Percentiles rank a stretch among this genome's conserved stretches.
phyloP scores from a whole-genome alignment of 2,329 filamentous ascomycete genomes.

The Arachnopeziza araneosa region DNA sequence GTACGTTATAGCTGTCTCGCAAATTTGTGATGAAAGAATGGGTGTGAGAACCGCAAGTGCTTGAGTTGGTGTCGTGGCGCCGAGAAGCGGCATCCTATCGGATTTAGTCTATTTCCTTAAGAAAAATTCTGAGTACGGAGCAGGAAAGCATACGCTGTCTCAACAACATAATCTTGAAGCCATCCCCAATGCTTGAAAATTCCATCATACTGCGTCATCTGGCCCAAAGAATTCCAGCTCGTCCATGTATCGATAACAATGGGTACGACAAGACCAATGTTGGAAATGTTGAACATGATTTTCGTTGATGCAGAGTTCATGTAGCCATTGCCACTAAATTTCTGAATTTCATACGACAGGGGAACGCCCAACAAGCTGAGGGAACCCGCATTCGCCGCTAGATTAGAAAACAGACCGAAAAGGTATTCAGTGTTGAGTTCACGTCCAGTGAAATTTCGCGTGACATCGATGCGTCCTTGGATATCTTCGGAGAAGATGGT shows the following conservation, averaged over 20 bases:
- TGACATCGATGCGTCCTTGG: constrained; percentile 4
- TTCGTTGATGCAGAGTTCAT: constrained; percentile 3
- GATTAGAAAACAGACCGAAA: constrained; percentile 7
- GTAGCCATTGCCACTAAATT: constrained; percentile 7
- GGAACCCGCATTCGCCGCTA: constrained; percentile 2
- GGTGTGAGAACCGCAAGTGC: neutral
- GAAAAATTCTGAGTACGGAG: neutral
- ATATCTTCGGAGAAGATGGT: constrained; percentile 3
- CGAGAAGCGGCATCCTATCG: constrained; percentile 1
- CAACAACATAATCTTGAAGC: constrained; percentile 4
- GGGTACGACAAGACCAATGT: constrained; percentile 3
- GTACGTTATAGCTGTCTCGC: constrained; percentile 2
- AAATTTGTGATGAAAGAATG: constrained; percentile 2
- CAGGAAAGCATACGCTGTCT: constrained; percentile 3
- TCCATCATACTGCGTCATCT: constrained; percentile 8
- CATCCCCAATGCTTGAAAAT: constrained; percentile 9
- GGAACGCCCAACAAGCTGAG: constrained; percentile 8
- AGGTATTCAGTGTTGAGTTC: constrained; percentile 8
- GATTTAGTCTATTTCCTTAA: no score
- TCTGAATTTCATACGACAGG: constrained; percentile 8
- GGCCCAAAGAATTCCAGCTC: constrained; percentile 3
- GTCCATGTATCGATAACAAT: constrained; percentile 8
- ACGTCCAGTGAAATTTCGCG: constrained; percentile 1
- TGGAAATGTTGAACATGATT: constrained; percentile 10
- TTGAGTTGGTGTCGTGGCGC: constrained; percentile 1